A percentile compares a stretch with the other conserved stretches of the same genome.
phyloP scores from a whole-genome alignment of 345 rosid genomes.

The Eucalyptus brandiana region DNA sequence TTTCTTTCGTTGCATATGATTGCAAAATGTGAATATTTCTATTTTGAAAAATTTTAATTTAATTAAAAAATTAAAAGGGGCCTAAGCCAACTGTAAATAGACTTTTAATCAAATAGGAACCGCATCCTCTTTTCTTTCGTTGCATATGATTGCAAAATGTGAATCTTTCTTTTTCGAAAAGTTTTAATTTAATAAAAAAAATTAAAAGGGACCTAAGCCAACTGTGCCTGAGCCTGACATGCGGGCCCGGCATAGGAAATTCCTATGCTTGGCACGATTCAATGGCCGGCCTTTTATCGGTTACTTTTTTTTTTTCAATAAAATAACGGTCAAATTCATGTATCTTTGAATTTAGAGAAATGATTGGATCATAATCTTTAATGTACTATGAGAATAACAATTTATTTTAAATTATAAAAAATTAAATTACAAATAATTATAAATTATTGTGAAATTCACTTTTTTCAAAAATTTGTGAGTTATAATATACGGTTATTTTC shows the following conservation, averaged over 20 bases:
- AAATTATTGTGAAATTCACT: accelerated
- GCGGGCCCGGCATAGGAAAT: background rate
- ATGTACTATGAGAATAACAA: accelerated
- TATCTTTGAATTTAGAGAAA: too few relatives aligned
- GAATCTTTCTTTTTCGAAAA: too few relatives aligned
- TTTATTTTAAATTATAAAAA: too few relatives aligned
- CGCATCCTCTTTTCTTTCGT: background rate
- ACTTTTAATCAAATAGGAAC: background rate
- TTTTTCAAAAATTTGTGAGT: accelerated
- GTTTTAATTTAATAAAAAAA: background rate
- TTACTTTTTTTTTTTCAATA: background rate
- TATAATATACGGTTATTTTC: too few relatives aligned
- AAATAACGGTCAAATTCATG: background rate
- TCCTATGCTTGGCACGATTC: background rate
- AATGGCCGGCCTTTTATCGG: background rate
- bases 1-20: too few relatives aligned
- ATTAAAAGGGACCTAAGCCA: background rate
- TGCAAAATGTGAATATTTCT: too few relatives aligned
- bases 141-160: too few relatives aligned
- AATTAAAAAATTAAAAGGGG: background rate
- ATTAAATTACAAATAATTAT: too few relatives aligned
- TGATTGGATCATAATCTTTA: accelerated
- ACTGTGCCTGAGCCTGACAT: background rate
- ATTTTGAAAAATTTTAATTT: too few relatives aligned
- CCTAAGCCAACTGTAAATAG: background rate